Evolutionary conservation across 2,329 filamentous ascomycete genomes (phyloP).

Genomic region (Eutypella sp.): DNA sequence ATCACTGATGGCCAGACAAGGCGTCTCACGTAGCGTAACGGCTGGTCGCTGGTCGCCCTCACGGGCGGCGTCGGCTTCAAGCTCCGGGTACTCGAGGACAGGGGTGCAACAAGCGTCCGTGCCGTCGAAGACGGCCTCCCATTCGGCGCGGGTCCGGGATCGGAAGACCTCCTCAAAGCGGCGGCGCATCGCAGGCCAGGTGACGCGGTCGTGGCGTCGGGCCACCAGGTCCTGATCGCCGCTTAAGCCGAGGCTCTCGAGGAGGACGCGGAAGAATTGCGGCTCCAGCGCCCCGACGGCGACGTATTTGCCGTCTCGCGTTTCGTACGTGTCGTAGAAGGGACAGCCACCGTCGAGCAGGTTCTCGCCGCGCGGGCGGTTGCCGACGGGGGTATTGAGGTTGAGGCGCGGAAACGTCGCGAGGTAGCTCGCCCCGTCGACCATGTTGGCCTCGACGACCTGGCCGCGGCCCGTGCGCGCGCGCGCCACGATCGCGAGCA

Average conservation of each 20-base stretch:
- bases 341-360: conserved; percentile 79
- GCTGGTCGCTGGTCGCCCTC: conserved; percentile 67
- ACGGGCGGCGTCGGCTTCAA: conserved; percentile 29
- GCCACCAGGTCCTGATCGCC: conserved; percentile 44
- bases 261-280: conserved; percentile 68
- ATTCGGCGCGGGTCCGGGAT: conserved; percentile 66
- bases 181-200: conserved; percentile 63
- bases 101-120: conserved; percentile 93
- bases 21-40: conserved; percentile 65
- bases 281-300: conserved; percentile 89
- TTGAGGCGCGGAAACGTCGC: conserved; percentile 71
- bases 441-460: conserved; percentile 95
- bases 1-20: conserved; percentile 57
- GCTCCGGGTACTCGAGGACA: conserved; percentile 63
- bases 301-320: conserved; percentile 71
- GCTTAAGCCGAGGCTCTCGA: conserved; percentile 60
- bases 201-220: conserved; percentile 51
- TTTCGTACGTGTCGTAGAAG: conserved; percentile 87
- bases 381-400: conserved; percentile 59
- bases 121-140: conserved; percentile 82
- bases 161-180: conserved; percentile 62
- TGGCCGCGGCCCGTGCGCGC: conserved; percentile 66
- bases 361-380: conserved; percentile 65
- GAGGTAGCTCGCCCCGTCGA: conserved; percentile 79
- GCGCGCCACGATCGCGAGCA: conserved; percentile 71